Evolutionary conservation across 2,329 filamentous ascomycete genomes (phyloP).

Genomic region (Claviceps humidiphila): DNA sequence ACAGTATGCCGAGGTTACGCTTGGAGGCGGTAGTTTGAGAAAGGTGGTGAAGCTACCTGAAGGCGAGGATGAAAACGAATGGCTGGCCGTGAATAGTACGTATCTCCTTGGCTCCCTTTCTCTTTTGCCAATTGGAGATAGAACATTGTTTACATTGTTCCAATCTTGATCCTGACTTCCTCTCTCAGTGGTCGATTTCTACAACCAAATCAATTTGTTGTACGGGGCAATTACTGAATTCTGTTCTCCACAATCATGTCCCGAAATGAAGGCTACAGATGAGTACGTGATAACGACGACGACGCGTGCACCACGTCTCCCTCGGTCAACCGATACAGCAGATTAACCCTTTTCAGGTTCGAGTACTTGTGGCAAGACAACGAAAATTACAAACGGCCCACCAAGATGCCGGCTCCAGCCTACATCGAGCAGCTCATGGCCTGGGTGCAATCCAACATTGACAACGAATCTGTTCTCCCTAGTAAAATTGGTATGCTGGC

Average conservation of each 20-base stretch:
- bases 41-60: conserved; percentile 96
- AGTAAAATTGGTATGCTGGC: conserved; percentile 60
- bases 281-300: conserved; percentile 46
- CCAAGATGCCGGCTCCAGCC: conserved; percentile 92
- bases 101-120: not conserved
- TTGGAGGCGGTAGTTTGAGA: conserved; percentile 84
- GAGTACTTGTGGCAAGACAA: conserved; percentile 98
- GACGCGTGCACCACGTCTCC: not conserved
- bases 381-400: conserved; percentile 86
- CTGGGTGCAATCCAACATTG: conserved; percentile 91
- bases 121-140: not conserved
- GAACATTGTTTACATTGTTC: not conserved
- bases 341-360: conserved; percentile 43
- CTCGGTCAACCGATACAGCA: not conserved
- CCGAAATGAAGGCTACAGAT: conserved; percentile 99
- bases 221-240: conserved; percentile 99
- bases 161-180: not conserved
- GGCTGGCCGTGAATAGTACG: conserved; percentile 92
- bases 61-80: conserved; percentile 94
- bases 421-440: conserved; percentile 97
- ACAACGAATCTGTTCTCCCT: conserved; percentile 92
- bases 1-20: conserved; percentile 94
- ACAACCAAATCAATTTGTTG: conserved; percentile 98
- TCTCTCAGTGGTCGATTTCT: conserved; percentile 85
- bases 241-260: conserved; percentile 91